phyloP scores from a whole-genome alignment of 345 rosid genomes.

The Aurinia saxatilis region DNA sequence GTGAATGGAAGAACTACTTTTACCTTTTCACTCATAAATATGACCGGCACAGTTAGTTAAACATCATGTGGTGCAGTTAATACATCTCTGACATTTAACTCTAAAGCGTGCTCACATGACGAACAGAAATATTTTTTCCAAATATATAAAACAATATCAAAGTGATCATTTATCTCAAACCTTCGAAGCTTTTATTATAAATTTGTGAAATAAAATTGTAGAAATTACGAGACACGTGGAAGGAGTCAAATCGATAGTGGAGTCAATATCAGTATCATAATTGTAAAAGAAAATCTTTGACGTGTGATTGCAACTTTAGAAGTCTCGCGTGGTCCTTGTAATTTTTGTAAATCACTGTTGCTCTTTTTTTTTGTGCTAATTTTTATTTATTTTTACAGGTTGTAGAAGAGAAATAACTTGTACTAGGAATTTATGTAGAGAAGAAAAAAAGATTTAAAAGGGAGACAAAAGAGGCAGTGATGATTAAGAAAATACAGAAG shows the following conservation, averaged over 20 bases:
- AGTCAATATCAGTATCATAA: conserved; percentile 32
- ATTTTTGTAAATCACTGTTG: background rate
- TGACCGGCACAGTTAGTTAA: background rate
- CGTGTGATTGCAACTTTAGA: conserved; percentile 26
- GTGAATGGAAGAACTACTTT: background rate
- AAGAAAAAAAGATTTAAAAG: background rate
- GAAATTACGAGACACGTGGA: conserved; percentile 6
- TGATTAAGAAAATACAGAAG: conserved; percentile 21
- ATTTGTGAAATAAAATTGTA: too few species aligned
- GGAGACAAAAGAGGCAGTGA: conserved; percentile 22
- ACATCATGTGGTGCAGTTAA: conserved; percentile 1
- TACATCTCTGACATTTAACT: conserved; percentile 6
- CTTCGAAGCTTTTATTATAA: background rate
- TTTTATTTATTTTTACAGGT: background rate
- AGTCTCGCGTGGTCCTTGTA: conserved; percentile 14
- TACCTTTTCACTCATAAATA: background rate
- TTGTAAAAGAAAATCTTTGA: conserved; percentile 28
- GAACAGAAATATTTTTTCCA: background rate
- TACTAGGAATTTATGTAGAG: conserved; percentile 17
- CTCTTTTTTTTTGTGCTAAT: background rate
- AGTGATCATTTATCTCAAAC: too few species aligned
- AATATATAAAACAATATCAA: too few species aligned
- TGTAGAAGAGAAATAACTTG: conserved; percentile 10
- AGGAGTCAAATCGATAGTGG: conserved; percentile 17
- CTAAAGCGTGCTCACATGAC: conserved; percentile 25